A percentile compares a stretch with the other conserved stretches of the same genome.
phyloP scores from a whole-genome alignment of 768 basidiomycete species.

The Macrolepiota albuminosa region DNA sequence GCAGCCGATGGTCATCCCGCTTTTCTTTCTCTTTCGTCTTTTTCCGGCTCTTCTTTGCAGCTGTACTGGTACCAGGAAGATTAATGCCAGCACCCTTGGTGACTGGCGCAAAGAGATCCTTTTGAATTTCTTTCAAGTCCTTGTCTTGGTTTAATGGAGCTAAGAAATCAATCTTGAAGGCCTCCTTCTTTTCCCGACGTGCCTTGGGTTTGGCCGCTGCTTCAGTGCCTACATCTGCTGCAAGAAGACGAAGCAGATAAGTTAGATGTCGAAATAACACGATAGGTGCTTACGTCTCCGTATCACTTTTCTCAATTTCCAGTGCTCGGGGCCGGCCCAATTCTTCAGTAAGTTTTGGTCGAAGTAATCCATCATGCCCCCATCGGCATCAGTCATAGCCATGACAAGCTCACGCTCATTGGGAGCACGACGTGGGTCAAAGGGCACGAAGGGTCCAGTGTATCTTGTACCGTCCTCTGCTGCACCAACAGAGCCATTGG shows the following conservation, averaged over 20 bases:
- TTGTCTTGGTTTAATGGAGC: conserved; percentile 52
- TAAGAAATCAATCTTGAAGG: conserved; percentile 78
- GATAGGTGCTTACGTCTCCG: conserved; percentile 57
- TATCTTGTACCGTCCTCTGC: conserved; percentile 35
- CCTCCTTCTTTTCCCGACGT: conserved; percentile 69
- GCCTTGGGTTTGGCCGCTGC: conserved; percentile 46
- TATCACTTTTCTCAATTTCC: conserved; percentile 86
- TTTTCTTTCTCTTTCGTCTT: conserved; percentile 55
- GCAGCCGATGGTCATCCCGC: conserved; percentile 72
- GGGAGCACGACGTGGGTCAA: conserved; percentile 78
- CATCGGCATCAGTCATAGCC: conserved; percentile 69
- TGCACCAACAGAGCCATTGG: conserved; percentile 41
- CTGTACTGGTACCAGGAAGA: conserved; percentile 49
- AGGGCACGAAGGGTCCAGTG: conserved; percentile 60
- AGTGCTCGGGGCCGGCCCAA: conserved; percentile 99
- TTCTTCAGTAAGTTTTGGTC: conserved; percentile 85
- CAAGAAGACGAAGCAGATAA: neutral
- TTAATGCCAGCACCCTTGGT: conserved; percentile 68
- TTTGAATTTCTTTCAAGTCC: conserved; percentile 53
- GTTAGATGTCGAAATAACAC: neutral
- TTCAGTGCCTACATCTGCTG: conserved; percentile 36
- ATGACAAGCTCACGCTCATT: conserved; percentile 79
- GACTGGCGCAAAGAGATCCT: conserved; percentile 75
- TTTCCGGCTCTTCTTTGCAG: conserved; percentile 41
- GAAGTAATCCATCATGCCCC: conserved; percentile 80